Percentiles rank a stretch among this genome's conserved stretches.
Evolutionary conservation across 2,329 filamentous ascomycete species (phyloP).

Genomic region (Xylariaceae sp.): DNA sequence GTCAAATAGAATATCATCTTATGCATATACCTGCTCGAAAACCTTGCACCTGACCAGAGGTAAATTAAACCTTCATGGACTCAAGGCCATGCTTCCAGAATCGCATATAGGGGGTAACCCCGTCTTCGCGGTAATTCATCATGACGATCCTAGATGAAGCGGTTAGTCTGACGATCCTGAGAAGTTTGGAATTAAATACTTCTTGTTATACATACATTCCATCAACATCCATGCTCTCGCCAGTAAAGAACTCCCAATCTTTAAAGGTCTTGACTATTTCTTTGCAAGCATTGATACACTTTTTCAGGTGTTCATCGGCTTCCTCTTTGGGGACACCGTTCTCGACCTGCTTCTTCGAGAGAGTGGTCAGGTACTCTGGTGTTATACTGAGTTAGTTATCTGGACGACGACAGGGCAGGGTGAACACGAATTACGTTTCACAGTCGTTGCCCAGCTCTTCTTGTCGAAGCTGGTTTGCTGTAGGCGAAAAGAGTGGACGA

Average conservation of each 20-base stretch:
- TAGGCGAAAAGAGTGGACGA: constrained; percentile 88
- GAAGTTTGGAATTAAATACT: not conserved
- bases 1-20: no score
- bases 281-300: constrained; percentile 79
- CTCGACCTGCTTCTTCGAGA: no score
- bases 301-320: no score
- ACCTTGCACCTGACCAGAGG: no score
- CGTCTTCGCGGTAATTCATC: constrained; percentile 97
- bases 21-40: no score
- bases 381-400: no score
- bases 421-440: constrained; percentile 66
- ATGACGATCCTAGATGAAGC: constrained; percentile 64
- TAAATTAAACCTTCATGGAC: constrained; percentile 82
- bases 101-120: constrained; percentile 81
- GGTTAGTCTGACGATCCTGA: not conserved
- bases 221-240: constrained; percentile 88
- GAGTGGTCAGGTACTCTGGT: constrained; percentile 77
- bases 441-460: constrained; percentile 76
- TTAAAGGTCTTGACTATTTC: constrained; percentile 80
- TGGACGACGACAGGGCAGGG: not conserved
- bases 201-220: constrained; percentile 70
- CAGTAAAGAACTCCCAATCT: constrained; percentile 92
- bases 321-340: no score
- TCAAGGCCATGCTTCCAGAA: constrained; percentile 94
- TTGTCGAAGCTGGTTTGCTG: constrained; percentile 77